Percentiles rank a stretch among this genome's conserved stretches.
Evolutionary conservation across 2,329 filamentous ascomycete genomes (phyloP).

Genomic region (Pseudogymnoascus sp.): DNA sequence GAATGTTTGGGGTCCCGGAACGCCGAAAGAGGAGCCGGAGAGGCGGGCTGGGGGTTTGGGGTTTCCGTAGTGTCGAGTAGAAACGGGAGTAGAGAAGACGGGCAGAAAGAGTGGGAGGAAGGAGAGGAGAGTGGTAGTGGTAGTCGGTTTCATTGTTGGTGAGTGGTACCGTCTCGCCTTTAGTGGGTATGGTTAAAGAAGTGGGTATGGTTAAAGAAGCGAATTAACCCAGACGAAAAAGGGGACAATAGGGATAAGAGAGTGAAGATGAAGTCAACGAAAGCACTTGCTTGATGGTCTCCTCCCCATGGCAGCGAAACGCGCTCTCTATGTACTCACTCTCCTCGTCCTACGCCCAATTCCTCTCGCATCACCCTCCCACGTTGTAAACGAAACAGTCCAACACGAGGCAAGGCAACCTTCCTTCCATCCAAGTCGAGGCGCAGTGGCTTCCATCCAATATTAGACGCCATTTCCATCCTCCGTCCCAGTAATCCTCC

Average conservation of each 20-base stretch:
- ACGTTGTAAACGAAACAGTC: background rate
- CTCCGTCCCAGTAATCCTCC: background rate
- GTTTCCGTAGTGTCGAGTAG: background rate
- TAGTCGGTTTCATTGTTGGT: background rate
- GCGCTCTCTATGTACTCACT: background rate
- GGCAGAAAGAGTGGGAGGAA: background rate
- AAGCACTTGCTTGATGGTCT: conserved; percentile 3
- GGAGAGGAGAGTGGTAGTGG: background rate
- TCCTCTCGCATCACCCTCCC: background rate
- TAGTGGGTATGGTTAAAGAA: background rate
- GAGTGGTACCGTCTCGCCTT: background rate
- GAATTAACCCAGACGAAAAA: background rate
- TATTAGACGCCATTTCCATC: background rate
- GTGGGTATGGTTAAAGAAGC: background rate
- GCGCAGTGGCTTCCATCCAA: background rate
- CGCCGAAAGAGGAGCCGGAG: background rate
- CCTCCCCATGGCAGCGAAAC: background rate
- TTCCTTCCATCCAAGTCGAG: background rate
- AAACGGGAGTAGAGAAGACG: background rate
- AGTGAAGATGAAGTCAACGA: background rate
- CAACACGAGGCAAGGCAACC: background rate
- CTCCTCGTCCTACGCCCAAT: background rate
- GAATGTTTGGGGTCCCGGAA: conserved; percentile 20
- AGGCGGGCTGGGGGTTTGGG: background rate
- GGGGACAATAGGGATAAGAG: background rate